These are phyloP conservation scores for Hypoxylon sp. DNA, from an alignment of 2,329 filamentous ascomycete genomes.

Conservation along the genomic window DNA sequence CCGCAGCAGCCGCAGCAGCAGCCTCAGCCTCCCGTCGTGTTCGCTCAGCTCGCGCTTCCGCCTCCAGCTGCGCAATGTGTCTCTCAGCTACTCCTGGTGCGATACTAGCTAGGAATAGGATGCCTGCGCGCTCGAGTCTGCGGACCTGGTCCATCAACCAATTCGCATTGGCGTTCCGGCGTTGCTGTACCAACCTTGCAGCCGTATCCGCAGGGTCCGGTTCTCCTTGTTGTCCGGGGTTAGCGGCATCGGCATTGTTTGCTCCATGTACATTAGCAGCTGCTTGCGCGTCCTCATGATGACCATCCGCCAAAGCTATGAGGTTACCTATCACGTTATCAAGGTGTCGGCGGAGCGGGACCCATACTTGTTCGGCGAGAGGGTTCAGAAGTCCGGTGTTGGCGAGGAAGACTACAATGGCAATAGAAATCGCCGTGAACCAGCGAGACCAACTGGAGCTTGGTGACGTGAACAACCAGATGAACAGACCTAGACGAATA, in stretches of 20 bases:
- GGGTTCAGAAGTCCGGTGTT: constrained; percentile 71
- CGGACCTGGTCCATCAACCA: constrained; percentile 65
- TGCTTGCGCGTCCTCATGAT: constrained; percentile 47
- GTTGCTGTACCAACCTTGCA: constrained; percentile 65
- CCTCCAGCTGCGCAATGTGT: constrained; percentile 71
- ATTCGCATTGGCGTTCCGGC: constrained; percentile 59
- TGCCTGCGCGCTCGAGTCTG: constrained; percentile 68
- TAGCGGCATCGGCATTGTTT: constrained; percentile 46
- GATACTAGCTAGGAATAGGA: constrained; percentile 75
- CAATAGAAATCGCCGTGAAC: constrained; percentile 66
- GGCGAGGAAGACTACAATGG: constrained; percentile 67
- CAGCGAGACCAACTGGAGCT: constrained; percentile 70
- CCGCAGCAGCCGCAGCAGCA: constrained; percentile 54
- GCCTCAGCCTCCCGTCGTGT: constrained; percentile 60
- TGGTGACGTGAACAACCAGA: constrained; percentile 74
- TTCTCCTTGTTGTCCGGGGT: constrained; percentile 46
- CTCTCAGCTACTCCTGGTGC: constrained; percentile 74
- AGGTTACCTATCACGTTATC: constrained; percentile 70
- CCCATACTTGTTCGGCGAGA: constrained; percentile 66
- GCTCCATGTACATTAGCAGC: constrained; percentile 50
- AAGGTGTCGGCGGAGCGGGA: constrained; percentile 69
- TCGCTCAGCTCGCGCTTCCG: constrained; percentile 61
- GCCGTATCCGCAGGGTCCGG: constrained; percentile 64
- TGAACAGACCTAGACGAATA: constrained; percentile 68
- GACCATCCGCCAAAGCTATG: constrained; percentile 64